Evolutionary conservation across 306 rosid species (phyloP), one percentile per base, ranked within the genome.

Genomic region (Amphicarpaea edgeworthii): DNA sequence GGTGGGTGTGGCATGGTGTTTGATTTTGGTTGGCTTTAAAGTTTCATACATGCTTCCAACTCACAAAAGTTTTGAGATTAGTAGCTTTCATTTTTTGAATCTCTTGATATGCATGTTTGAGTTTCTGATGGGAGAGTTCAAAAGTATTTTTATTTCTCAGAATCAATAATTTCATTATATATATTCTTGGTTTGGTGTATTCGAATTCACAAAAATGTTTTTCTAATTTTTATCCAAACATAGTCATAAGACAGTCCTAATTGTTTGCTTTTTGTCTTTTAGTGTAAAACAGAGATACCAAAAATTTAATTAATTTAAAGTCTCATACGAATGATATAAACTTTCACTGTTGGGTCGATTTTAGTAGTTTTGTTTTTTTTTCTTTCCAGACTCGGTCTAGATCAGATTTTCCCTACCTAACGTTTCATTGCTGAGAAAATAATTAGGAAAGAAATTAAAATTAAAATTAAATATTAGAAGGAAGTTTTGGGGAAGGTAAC

Each of bases 401-500:
- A n/a, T n/a, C n/a, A n/a, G n/a, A n/a, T n/a, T n/a, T n/a, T n/a
- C 30, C 16, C 1, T 6, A 9, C 49, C 69, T 53, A 51, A 71
- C 64, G 12, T 12, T 19, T 8, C 19, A 7, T 53, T 53, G 34
- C 50, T 17, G 21, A 54, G 38, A 53, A 37, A 17, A 69, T 26
- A 17, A 69, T 26, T 9, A 28, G 0, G 7, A 24, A 3, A 17
- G 8, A 30, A 30, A 5, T 47, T n/a, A 32, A 32, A 50, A 30
- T n/a, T 63, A 16, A 38, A 38, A n/a, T n/a, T n/a, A n/a, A n/a
- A n/a, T n/a, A n/a, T 17, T 0, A 68, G 40, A 23, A 14, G 51
- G 30, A 2, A 9, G 30, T 70, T 74, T 21, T 64, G 47, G 46
- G 45, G n/a, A 10, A 20, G 38, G 57, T 47, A 61, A 61, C 69